These are phyloP conservation scores for Diaporthe vaccinii DNA, from an alignment of 2,329 filamentous ascomycete species.

Conservation along the genomic window DNA sequence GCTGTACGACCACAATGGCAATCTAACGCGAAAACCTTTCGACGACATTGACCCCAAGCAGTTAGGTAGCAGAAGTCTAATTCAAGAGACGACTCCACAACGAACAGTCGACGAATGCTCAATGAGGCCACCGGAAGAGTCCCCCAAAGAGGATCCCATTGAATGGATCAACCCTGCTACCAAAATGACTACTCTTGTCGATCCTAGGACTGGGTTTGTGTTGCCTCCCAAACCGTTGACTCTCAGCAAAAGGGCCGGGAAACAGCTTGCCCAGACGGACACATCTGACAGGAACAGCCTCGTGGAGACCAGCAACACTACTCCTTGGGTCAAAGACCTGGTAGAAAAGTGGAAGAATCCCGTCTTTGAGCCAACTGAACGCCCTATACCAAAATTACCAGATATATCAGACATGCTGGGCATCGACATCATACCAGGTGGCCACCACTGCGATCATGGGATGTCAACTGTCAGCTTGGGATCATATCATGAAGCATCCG, in stretches of 20 bases:
- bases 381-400: constrained; percentile 58
- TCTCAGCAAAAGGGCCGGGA: constrained; percentile 18
- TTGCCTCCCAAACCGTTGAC: constrained; percentile 41
- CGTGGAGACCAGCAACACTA: constrained; percentile 21
- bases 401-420: constrained; percentile 49
- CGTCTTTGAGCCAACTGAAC: constrained; percentile 70
- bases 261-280: constrained; percentile 46
- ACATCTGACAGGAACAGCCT: constrained; percentile 49
- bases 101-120: neutral
- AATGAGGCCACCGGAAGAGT: neutral
- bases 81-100: neutral
- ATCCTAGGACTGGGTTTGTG: constrained; percentile 67
- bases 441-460: constrained; percentile 34
- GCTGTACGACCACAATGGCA: constrained; percentile 57
- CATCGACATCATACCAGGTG: constrained; percentile 42
- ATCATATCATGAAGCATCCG: constrained; percentile 42
- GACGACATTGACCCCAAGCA: constrained; percentile 48
- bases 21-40: constrained; percentile 61
- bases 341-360: constrained; percentile 81
- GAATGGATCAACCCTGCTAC: constrained; percentile 75
- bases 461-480: constrained; percentile 17
- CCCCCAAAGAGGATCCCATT: constrained; percentile 50
- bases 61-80: neutral
- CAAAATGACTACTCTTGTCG: constrained; percentile 63
- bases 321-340: constrained; percentile 71